Evolutionary conservation across 768 basidiomycete species (phyloP), one percentile per base, ranked within the genome.

Genomic region (Inosperma sp.): DNA sequence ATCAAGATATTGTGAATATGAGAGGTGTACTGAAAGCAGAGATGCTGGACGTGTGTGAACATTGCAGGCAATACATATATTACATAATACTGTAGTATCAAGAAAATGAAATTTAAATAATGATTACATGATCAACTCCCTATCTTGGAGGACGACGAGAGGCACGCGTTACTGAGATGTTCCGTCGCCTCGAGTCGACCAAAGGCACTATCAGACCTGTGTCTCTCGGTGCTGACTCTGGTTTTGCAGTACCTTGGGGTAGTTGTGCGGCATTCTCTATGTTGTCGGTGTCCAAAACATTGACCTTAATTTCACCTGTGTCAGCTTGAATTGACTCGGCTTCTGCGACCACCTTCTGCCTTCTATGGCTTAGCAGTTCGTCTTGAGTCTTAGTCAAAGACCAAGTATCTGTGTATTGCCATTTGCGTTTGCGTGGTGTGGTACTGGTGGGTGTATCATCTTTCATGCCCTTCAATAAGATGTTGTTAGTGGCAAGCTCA

Each of bases 381-480:
- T 84, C 80, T 22, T 90, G 79, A 49, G 69, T 73, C 53, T 79
- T 71, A 5, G 88, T 88, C 51, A 87, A 67, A 34, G 81, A 76
- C 88, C 90, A 92, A 43, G 80, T 67, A 55, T 86, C 84, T 5
- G 74, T 72, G 53, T 84, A 84, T 53, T 84, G 72, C 82, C 86
- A 86, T 25, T 68, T 65, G 26, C 86, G 82, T 71, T 88, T 91
- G 39, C 79, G 80, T 29, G 91, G 91, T 3, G 90, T 93, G 48
- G 69, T 68, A 5, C 90, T 90, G 12, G 84, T 88, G 1, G 86
- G 68, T 17, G 68, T 62, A 59, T 92, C 90, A 48, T 81, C 80
- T 49, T 70, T 76, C 7, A 77, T 71, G 7, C 83, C 88, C 49
- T 82, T 72, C 23, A 81, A 77, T 6, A 74, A 62, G 17, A 91